Percentiles rank a stretch among this genome's conserved stretches.
Evolutionary conservation across 2,329 filamentous ascomycete species (phyloP).

Genomic region (Epichloe sp.): DNA sequence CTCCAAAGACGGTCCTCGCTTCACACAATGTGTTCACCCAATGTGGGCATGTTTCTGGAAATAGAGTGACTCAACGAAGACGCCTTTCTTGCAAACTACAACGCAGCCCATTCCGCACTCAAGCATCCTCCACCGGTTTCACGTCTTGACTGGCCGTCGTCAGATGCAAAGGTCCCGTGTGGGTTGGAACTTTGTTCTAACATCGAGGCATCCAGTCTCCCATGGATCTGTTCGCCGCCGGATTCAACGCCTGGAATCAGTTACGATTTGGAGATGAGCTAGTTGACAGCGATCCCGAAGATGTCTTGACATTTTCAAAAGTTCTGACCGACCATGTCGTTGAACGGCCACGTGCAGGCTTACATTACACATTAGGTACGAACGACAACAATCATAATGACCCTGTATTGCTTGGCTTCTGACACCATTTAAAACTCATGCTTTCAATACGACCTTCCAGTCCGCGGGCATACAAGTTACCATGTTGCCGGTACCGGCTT

Average conservation of each 20-base stretch:
- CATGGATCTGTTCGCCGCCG: slow-evolving; percentile 40
- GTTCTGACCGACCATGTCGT: slow-evolving; percentile 26
- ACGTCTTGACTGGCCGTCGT: neutral
- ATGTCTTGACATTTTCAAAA: slow-evolving; percentile 31
- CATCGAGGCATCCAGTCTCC: neutral
- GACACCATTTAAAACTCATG: neutral
- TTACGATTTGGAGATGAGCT: slow-evolving; percentile 24
- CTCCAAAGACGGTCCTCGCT: no score
- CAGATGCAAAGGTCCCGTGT: neutral
- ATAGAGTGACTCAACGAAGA: no score
- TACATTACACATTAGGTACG: slow-evolving; percentile 36
- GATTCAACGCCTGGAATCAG: slow-evolving; percentile 48
- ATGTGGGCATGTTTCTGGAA: no score
- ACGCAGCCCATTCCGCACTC: neutral
- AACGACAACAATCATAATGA: neutral
- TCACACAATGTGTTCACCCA: no score
- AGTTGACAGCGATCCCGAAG: slow-evolving; percentile 25
- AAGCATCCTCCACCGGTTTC: neutral
- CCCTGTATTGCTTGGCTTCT: neutral
- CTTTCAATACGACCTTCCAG: neutral
- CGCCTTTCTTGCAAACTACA: no score
- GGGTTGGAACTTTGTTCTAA: neutral
- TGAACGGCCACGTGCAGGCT: slow-evolving; percentile 19
- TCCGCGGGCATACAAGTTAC: neutral
- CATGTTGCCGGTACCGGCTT: slow-evolving; percentile 2